Evolutionary conservation across 2,329 filamentous ascomycete genomes (phyloP).

Genomic region (Alternaria novae-zelandiae): DNA sequence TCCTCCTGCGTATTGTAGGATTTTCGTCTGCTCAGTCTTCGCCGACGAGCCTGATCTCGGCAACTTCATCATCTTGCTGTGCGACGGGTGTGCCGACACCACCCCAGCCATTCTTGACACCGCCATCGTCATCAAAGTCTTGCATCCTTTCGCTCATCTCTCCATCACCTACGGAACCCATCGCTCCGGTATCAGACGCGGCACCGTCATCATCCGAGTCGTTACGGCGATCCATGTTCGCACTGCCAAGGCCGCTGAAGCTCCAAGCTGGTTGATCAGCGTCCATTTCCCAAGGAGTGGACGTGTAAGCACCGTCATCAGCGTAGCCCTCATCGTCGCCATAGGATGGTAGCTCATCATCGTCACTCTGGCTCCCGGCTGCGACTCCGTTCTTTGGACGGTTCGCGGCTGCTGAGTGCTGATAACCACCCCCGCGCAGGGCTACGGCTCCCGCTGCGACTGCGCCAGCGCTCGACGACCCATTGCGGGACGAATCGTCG

Average conservation of each 20-base stretch:
- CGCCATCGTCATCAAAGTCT: constrained; percentile 10
- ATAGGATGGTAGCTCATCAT: constrained; percentile 27
- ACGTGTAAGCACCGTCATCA: constrained; percentile 6
- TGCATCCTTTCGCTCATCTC: constrained; percentile 6
- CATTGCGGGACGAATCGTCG: constrained; percentile 86
- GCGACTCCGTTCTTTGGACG: constrained; percentile 43
- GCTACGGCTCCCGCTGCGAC: constrained; percentile 68
- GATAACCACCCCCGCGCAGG: constrained; percentile 47
- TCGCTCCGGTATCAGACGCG: constrained; percentile 6
- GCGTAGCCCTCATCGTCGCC: constrained; percentile 27
- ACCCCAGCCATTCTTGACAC: constrained; percentile 3
- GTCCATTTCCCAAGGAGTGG: constrained; percentile 10
- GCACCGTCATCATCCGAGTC: constrained; percentile 11
- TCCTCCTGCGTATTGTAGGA: neutral
- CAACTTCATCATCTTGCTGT: constrained; percentile 10
- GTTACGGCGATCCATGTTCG: constrained; percentile 12
- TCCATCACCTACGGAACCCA: constrained; percentile 3
- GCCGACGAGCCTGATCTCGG: constrained; percentile 9
- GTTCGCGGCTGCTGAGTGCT: constrained; percentile 40
- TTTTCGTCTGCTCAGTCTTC: neutral
- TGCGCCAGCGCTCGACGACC: constrained; percentile 89
- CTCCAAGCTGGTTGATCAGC: constrained; percentile 29
- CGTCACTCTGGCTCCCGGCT: constrained; percentile 42
- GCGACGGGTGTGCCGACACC: constrained; percentile 6
- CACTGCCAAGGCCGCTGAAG: constrained; percentile 18